Percentiles rank a stretch among this genome's conserved stretches.
These are phyloP conservation scores for Dinochytrium kinnereticum DNA, from an alignment of 371 early-diverging fungal genomes.

Conservation along the genomic window DNA sequence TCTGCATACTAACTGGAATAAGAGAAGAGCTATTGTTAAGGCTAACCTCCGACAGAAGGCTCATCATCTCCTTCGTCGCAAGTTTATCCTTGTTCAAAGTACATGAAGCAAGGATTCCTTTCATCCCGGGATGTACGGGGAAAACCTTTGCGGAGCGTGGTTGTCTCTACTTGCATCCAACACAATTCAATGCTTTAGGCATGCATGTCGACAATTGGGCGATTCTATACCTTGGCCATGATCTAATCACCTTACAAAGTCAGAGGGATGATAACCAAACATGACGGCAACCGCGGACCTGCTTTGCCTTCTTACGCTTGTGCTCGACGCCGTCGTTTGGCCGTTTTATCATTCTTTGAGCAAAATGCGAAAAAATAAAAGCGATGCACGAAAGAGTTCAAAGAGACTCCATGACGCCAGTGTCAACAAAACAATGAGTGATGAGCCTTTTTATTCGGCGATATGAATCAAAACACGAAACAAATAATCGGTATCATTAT, in stretches of 20 bases:
- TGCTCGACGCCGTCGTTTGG: background rate
- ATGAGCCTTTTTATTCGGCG: background rate
- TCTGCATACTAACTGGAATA: slow-evolving; percentile 53
- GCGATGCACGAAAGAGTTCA: background rate
- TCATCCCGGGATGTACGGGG: slow-evolving; percentile 63
- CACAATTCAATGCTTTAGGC: background rate
- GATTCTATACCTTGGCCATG: slow-evolving; percentile 10
- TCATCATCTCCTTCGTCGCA: slow-evolving; percentile 63
- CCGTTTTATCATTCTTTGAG: background rate
- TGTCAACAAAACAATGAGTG: background rate
- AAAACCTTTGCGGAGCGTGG: slow-evolving; percentile 34
- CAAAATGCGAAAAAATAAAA: background rate
- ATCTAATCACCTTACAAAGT: background rate
- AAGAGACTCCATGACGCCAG: background rate
- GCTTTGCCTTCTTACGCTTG: slow-evolving; percentile 3
- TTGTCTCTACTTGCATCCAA: slow-evolving; percentile 10
- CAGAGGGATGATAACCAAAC: too few species aligned
- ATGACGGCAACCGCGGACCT: too few species aligned
- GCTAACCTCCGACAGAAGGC: slow-evolving; percentile 63
- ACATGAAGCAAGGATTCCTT: slow-evolving; percentile 70
- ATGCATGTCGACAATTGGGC: background rate
- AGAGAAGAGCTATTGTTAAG: slow-evolving; percentile 10
- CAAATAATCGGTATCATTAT: too few species aligned
- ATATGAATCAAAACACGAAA: background rate
- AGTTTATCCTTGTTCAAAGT: slow-evolving; percentile 61